Conservation (phyloP, 2,329 filamentous ascomycete species). For the Colletotrichum sp. region DNA sequence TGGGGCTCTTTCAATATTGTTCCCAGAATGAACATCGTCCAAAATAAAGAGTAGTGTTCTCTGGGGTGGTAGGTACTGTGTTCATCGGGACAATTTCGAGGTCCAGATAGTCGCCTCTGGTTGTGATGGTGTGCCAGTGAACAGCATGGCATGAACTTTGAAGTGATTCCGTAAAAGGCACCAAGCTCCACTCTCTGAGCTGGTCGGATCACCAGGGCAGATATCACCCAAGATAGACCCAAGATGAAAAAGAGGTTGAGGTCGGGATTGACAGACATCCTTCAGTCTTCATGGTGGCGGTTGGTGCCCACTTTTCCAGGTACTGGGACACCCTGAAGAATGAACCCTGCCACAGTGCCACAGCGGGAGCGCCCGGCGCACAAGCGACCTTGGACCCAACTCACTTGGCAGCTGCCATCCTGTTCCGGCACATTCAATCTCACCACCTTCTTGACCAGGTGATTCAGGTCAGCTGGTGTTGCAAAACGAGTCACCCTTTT, state of each 20-base stretch:
- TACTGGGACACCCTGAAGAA: slow-evolving; percentile 1
- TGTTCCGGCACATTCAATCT: neutral
- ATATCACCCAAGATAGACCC: neutral
- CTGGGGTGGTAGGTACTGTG: neutral
- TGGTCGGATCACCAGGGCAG: neutral
- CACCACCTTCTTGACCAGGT: neutral
- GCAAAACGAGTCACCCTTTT: neutral
- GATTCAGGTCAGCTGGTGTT: neutral
- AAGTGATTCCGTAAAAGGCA: neutral
- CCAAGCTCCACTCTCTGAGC: neutral
- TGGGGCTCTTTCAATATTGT: neutral
- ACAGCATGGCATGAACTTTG: neutral
- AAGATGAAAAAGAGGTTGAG: neutral
- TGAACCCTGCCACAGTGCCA: slow-evolving; percentile 8
- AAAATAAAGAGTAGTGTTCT: neutral
- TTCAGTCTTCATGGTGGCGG: neutral
- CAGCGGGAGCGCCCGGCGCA: neutral
- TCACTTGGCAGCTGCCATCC: slow-evolving; percentile 4
- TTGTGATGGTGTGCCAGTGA: neutral
- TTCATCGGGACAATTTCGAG: neutral
- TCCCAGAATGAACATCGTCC: neutral
- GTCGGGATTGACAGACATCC: neutral
- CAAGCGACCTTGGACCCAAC: neutral
- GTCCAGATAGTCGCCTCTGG: neutral
- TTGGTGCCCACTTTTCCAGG: neutral